Base-by-base conservation (phyloP, 2,329 filamentous ascomycete species). In the Dothideomycetidae sp. region DNA sequence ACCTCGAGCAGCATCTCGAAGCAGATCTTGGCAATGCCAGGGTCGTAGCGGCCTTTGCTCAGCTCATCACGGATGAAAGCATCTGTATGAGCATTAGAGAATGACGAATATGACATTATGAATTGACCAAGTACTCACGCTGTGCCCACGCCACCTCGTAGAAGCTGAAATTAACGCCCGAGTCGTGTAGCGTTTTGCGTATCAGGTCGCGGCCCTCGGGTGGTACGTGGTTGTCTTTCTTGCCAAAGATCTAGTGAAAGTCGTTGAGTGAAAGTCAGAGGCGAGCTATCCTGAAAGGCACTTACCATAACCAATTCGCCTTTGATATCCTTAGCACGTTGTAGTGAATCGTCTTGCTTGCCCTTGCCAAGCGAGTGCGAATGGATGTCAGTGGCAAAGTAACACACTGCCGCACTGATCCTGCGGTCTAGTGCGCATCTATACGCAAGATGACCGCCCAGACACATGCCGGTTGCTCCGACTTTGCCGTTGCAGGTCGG, bases 131-230 rank as follows among this genome's bases (percentile, higher is more conserved):
- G n/a, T 10, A 23, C 68, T 52, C 56, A 74, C 70, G 86, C 59
- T 93, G 86, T 3, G 86, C 85, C 75, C 83, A 88, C n/a, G 83
- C 81, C 46, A 81, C 75, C 62, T 94, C 86, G 60, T 90, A 84
- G 56, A 83, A 93, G 53, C 74, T 79, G 51, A 88, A 86, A 7
- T 70, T 66, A 4, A 78, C 70, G 7, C 78, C 79, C 4, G 76
- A 73, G 14, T 83, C 82, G 49, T 86, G 75, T 49, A 93, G 66
- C 43, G 83, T 86, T 55, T 73, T 73, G 41, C 85, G 73, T 55
- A 93, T 90, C 47, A 92, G 59, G 58, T 93, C 84, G 12, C 86
- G 70, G 2, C 86, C 86, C 29, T 72, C 72, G 26, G 83, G 75
- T 2, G 84, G 83, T 10, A 94, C 85, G 57, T 94, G 86, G 41